Base-by-base conservation (phyloP, 768 basidiomycete genomes). In the Hydnomerulius pinastri region DNA sequence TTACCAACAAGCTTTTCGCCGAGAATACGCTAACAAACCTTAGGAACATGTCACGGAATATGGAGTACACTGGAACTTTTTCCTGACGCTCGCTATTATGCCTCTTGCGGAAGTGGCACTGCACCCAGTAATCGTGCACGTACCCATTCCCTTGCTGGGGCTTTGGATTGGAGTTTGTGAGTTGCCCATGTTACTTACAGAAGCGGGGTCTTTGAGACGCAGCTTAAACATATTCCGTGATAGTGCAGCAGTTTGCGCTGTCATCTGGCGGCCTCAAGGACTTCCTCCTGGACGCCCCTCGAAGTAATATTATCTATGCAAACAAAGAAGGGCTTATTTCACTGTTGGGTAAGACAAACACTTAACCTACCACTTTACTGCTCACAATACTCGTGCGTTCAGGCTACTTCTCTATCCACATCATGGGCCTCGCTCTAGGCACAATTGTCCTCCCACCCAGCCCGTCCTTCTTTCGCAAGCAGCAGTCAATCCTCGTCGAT, bases 41-140 rank as follows among this genome's bases (percentile, higher is more conserved):
- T 75, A 87, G 95, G 97, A 98, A 73, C 97, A 98, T 52, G 86
- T 89, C 47, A 87, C 94, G 0, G 97, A 99, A 71, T 98, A 98
- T 56, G 97, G 97, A 0, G 82, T 83, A 0, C 96, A 98, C 60
- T 99, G 97, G 97, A 98, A 98, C 66, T 98, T 98, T 71, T 99
- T 99, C 77, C 79, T 98, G 58, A 98, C 97, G 0, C 76, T 98
- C 18, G 92, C 87, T 0, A 57, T 91, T 1, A 65, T 98, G 5
- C 94, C 94, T 0, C 62, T 91, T 4, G 69, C 90, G 11, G 84
- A 92, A 61, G 78, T 85, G 2, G 37, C 82, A 0, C 66, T 94
- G 4, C 86, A 89, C 48, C 89, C 90, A 0, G 21, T 92, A 27
- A 76, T 93, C 38, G 61, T 68, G 12, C 66, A 64, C 18, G 45